Conservation (phyloP, 1,284 basidiomycete genomes). For the Puccinia sorghi region DNA sequence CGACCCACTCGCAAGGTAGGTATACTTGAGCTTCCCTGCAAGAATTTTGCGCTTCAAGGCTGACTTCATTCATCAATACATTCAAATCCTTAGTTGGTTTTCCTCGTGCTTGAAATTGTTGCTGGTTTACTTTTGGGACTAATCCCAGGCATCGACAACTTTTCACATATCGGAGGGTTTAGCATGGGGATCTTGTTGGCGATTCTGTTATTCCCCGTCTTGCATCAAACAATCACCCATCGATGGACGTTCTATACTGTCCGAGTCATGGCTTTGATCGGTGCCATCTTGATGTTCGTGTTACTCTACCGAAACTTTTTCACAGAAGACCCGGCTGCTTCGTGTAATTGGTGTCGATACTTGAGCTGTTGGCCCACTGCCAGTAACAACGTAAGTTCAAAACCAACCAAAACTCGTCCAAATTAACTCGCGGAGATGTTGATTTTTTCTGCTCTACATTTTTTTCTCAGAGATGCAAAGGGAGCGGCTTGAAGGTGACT, state of each 20-base stretch:
- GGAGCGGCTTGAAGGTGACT: conserved; percentile 37
- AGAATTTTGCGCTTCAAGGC: conserved; percentile 49
- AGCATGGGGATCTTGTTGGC: conserved; percentile 54
- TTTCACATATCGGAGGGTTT: conserved; percentile 59
- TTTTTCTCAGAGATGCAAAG: conserved; percentile 37
- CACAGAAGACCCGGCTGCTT: conserved; percentile 35
- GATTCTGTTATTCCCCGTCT: conserved; percentile 19
- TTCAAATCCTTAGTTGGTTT: conserved; percentile 9
- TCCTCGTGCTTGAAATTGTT: conserved; percentile 37
- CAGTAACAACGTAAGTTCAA: conserved; percentile 35
- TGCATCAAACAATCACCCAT: conserved; percentile 41
- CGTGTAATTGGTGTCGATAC: conserved; percentile 46
- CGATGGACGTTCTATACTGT: conserved; percentile 32
- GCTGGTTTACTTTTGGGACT: conserved; percentile 56
- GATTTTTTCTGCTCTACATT: neutral
- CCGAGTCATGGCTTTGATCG: conserved; percentile 20
- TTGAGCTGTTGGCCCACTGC: conserved; percentile 49
- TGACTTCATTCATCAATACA: neutral
- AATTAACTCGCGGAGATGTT: neutral
- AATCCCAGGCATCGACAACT: conserved; percentile 58
- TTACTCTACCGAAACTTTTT: conserved; percentile 44
- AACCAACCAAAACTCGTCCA: neutral
- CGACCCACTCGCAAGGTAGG: conserved; percentile 26
- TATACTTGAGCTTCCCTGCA: neutral
- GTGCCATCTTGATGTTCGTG: conserved; percentile 39